Evolutionary conservation across 768 basidiomycete genomes (phyloP).

Genomic region (Trametes coccinea): DNA sequence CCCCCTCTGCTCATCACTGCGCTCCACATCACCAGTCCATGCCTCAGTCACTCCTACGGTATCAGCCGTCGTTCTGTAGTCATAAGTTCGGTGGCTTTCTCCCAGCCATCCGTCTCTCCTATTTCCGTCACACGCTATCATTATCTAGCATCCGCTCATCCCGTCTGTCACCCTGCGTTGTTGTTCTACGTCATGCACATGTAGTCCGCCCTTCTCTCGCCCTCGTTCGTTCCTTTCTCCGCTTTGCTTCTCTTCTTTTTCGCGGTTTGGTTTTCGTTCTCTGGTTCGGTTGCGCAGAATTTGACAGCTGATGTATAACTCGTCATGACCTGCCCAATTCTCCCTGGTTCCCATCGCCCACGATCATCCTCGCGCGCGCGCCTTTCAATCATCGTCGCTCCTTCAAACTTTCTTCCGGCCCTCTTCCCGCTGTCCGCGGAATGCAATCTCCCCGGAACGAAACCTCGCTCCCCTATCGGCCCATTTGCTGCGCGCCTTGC

Average conservation of each 20-base stretch:
- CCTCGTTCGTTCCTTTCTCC: background rate
- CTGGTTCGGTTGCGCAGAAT: constrained; percentile 6
- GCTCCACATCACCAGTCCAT: background rate
- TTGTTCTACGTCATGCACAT: constrained; percentile 9
- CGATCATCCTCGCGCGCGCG: background rate
- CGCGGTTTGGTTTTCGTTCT: background rate
- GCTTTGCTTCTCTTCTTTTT: background rate
- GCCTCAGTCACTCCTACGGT: background rate
- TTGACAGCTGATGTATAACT: constrained; percentile 20
- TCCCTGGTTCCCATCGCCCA: constrained; percentile 6
- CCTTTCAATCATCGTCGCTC: background rate
- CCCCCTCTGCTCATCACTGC: too few species aligned
- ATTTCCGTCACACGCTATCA: constrained; percentile 13
- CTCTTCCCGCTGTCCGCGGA: constrained; percentile 3
- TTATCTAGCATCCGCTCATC: constrained; percentile 12
- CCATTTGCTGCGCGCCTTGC: constrained; percentile 12
- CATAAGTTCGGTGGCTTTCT: constrained; percentile 4
- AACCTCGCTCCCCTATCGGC: background rate
- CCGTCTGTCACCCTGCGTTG: background rate
- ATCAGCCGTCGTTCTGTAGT: constrained; percentile 13
- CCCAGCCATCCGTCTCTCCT: constrained; percentile 11
- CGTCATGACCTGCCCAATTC: constrained; percentile 14
- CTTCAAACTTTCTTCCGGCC: background rate
- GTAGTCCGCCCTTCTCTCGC: constrained; percentile 16
- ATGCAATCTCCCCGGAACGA: background rate